A percentile compares a stretch with the other conserved stretches of the same genome.
phyloP scores from a whole-genome alignment of 2,329 filamentous ascomycete species.

The Aureobasidium sp. region DNA sequence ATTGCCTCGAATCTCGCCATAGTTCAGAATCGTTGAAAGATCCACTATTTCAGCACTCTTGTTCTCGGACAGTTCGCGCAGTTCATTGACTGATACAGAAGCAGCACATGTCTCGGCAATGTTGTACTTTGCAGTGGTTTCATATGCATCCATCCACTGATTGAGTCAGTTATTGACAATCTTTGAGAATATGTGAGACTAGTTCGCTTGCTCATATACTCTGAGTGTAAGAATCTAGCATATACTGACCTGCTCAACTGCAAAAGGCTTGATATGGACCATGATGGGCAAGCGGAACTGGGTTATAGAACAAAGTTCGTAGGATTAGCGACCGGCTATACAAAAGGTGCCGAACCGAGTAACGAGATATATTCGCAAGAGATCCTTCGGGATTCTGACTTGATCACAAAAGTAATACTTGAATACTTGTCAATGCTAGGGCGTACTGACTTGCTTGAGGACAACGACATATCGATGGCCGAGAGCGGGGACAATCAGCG shows the following conservation, averaged over 20 bases:
- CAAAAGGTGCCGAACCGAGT: background rate
- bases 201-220: constrained; percentile 20
- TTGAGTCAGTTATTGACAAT: constrained; percentile 15
- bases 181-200: constrained; percentile 24
- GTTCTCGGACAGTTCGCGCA: constrained; percentile 53
- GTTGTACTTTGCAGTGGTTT: constrained; percentile 53
- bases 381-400: background rate
- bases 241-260: constrained; percentile 59
- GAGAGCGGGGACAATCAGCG: background rate
- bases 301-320: background rate
- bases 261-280: constrained; percentile 56
- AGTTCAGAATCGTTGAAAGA: constrained; percentile 56
- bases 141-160: constrained; percentile 52
- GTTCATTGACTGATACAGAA: constrained; percentile 64
- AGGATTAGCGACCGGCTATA: background rate
- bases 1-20: constrained; percentile 66
- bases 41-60: constrained; percentile 36
- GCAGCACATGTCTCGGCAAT: constrained; percentile 74
- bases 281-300: constrained; percentile 32
- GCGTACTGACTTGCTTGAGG: background rate
- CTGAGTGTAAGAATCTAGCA: background rate
- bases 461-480: background rate
- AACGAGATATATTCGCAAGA: background rate
- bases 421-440: background rate
- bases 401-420: background rate